Conservation (phyloP, 2,329 filamentous ascomycete genomes). For the Capronia americana region DNA sequence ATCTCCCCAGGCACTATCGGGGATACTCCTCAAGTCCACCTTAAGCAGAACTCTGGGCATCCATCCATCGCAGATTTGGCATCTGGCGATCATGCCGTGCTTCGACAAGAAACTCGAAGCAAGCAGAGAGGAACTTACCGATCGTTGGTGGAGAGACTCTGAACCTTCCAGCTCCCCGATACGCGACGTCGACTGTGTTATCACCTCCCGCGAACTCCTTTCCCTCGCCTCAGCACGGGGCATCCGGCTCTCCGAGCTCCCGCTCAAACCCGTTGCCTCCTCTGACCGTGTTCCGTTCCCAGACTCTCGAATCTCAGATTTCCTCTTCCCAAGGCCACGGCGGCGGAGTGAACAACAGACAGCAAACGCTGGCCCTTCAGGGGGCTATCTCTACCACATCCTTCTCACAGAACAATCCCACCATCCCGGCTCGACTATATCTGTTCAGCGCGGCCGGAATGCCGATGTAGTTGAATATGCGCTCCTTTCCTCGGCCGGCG, state of each 20-base stretch:
- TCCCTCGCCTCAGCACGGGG: slow-evolving; percentile 83
- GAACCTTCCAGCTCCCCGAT: slow-evolving; percentile 54
- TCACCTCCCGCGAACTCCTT: slow-evolving; percentile 92
- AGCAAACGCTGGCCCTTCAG: slow-evolving; percentile 75
- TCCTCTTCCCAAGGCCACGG: slow-evolving; percentile 70
- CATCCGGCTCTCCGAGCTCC: slow-evolving; percentile 75
- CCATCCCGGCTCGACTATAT: slow-evolving; percentile 74
- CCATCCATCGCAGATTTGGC: slow-evolving; percentile 83
- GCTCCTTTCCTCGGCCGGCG: slow-evolving; percentile 63
- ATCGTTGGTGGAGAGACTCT: slow-evolving; percentile 70
- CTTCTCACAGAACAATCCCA: slow-evolving; percentile 74
- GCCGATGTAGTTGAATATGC: slow-evolving; percentile 87
- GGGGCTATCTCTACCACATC: slow-evolving; percentile 86
- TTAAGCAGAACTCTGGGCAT: slow-evolving; percentile 76
- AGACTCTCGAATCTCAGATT: slow-evolving; percentile 71
- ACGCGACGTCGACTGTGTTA: slow-evolving; percentile 95
- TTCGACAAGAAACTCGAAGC: slow-evolving; percentile 99
- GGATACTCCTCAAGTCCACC: slow-evolving; percentile 86
- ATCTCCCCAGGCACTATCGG: slow-evolving; percentile 89
- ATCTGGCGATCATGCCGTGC: slow-evolving; percentile 95
- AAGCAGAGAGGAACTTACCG: slow-evolving; percentile 88
- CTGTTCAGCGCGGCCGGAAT: slow-evolving; percentile 79
- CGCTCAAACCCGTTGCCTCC: slow-evolving; percentile 61
- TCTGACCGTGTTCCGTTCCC: slow-evolving; percentile 68
- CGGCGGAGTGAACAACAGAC: slow-evolving; percentile 39